phyloP scores from a whole-genome alignment of 768 basidiomycete species.

The Rubroboletus pulcherrimus region DNA sequence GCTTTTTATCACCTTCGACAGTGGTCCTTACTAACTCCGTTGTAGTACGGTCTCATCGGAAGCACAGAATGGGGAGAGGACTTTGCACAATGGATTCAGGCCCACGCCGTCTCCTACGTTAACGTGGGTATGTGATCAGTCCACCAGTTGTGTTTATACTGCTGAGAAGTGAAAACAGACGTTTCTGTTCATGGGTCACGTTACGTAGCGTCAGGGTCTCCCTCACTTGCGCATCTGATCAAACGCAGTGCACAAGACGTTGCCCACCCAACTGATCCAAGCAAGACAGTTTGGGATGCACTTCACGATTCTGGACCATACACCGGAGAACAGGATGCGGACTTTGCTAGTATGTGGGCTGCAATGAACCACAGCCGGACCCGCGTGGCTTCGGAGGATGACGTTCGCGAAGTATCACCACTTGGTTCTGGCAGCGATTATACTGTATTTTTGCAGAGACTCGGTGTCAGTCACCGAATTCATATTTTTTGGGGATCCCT shows the following conservation, averaged over 20 bases:
- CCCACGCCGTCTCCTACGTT: slow-evolving; percentile 80
- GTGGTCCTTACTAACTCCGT: not conserved
- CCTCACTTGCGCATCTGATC: slow-evolving; percentile 62
- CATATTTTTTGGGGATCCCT: not conserved
- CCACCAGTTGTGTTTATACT: not conserved
- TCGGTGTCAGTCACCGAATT: slow-evolving; percentile 45
- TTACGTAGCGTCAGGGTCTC: slow-evolving; percentile 51
- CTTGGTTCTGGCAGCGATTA: slow-evolving; percentile 86
- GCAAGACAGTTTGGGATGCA: slow-evolving; percentile 59
- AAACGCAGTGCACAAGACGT: slow-evolving; percentile 50
- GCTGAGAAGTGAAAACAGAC: slow-evolving; percentile 34
- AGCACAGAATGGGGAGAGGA: slow-evolving; percentile 95
- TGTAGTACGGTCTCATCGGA: slow-evolving; percentile 68
- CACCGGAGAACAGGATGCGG: slow-evolving; percentile 38
- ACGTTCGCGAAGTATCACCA: slow-evolving; percentile 45
- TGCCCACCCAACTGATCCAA: slow-evolving; percentile 50
- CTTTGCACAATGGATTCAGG: slow-evolving; percentile 73
- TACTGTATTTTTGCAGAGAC: slow-evolving; percentile 84
- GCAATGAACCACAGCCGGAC: slow-evolving; percentile 27
- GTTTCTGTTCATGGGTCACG: slow-evolving; percentile 52
- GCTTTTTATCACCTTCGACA: not conserved
- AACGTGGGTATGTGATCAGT: slow-evolving; percentile 54
- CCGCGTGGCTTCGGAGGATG: slow-evolving; percentile 20
- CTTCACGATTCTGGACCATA: slow-evolving; percentile 52
- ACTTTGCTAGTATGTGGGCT: slow-evolving; percentile 40